Base-by-base conservation (phyloP, 1,139 yeast genomes). In the Saccharomycopsis crataegensis region DNA sequence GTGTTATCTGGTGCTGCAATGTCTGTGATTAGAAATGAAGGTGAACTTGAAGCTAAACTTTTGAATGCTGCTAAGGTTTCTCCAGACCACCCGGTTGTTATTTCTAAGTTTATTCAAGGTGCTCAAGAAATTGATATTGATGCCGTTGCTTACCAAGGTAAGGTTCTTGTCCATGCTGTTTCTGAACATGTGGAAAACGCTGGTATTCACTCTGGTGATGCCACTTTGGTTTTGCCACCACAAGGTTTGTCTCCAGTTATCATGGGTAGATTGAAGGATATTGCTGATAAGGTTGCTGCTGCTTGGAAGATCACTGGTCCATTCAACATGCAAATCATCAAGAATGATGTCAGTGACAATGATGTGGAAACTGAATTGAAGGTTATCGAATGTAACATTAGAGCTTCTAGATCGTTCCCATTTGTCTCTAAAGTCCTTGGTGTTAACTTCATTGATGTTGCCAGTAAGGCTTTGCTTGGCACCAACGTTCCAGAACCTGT, bases 361-460 rank as follows among this genome's bases (percentile, higher is more conserved):
- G 47, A 50, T n/a, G 28, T 22, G 28, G 28, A 22, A 22, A 58
- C 78, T 55, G 79, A 78, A 52, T 77, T 89, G 65, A 93, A 93
- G 79, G 99, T 93, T 59, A 93, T 93, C 68, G 99, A 93, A 75
- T 93, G 99, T 80, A 93, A 93, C 72, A 87, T 93, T 65, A 86
- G 99, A 74, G 99, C 99, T 49, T 91, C 98, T 14, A 84, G 99
- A 71, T 91, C 98, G 28, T 91, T 93, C 89, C 99, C 99, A 70
- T 93, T 93, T 68, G 97, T 93, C 52, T 91, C 98, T 56, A 93
- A 93, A 77, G 99, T 93, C 48, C 77, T 93, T 60, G 99, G 98
- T 60, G 78, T 79, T 57, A 91, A 93, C 75, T 91, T 93, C 69
- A 93, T 93, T 67, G 96, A 93, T 53, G 90, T 89, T 64, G 97